A percentile compares a stretch with the other conserved stretches of the same genome.
phyloP scores from a whole-genome alignment of 176 grass and related monocot genomes.

The Areca catechu region DNA sequence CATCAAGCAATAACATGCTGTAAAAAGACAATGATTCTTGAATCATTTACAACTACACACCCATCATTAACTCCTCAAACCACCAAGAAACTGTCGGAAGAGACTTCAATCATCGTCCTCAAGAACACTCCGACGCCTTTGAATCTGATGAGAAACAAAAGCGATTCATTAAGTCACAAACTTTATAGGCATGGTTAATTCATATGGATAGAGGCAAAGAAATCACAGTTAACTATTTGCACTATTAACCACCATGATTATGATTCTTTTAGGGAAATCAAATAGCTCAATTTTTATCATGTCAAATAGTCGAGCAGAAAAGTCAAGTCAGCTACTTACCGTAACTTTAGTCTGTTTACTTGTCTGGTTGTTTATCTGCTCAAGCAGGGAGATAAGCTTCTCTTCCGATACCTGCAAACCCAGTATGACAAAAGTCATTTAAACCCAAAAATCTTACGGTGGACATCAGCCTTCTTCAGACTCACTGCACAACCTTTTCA shows the following conservation, averaged over 20 bases:
- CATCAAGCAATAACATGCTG: too few relatives aligned
- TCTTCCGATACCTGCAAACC: conserved; percentile 71
- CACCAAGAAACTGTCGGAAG: too few relatives aligned
- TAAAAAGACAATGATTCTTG: too few relatives aligned
- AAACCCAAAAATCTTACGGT: neutral
- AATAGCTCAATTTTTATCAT: neutral
- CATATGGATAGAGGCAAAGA: too few relatives aligned
- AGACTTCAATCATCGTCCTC: conserved; percentile 44
- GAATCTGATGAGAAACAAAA: conserved; percentile 43
- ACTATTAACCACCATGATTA: too few relatives aligned
- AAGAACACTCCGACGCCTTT: conserved; percentile 68
- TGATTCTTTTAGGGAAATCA: too few relatives aligned
- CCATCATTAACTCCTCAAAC: too few relatives aligned
- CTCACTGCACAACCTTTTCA: conserved; percentile 52
- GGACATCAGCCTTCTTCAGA: too few relatives aligned
- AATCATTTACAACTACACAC: too few relatives aligned
- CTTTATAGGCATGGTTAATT: too few relatives aligned
- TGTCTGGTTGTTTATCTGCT: conserved; percentile 82
- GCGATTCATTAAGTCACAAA: neutral
- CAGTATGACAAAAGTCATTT: conserved; percentile 1
- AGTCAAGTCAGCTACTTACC: conserved; percentile 32
- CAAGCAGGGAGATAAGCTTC: conserved; percentile 69
- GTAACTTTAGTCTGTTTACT: conserved; percentile 84
- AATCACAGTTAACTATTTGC: too few relatives aligned
- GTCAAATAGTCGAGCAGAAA: neutral